phyloP scores from a whole-genome alignment of 2,329 filamentous ascomycete genomes.

The Gnomoniopsis smithogilvyi region DNA sequence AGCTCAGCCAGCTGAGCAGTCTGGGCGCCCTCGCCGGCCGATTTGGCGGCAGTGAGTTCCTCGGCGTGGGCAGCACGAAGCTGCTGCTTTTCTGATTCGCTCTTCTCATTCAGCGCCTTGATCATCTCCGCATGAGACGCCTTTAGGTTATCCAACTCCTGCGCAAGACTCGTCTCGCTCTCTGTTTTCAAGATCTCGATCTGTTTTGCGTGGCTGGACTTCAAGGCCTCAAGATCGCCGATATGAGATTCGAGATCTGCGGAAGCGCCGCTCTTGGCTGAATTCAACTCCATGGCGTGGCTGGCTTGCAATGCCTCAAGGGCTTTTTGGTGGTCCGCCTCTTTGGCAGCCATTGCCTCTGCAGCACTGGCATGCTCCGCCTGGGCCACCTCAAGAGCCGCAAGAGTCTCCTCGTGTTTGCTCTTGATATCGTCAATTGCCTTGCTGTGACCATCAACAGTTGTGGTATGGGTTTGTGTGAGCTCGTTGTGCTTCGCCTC shows the following conservation, averaged over 20 bases:
- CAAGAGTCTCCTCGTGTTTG: slow-evolving; percentile 41
- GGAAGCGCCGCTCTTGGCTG: slow-evolving; percentile 49
- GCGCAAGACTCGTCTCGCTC: slow-evolving; percentile 35
- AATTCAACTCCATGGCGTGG: slow-evolving; percentile 57
- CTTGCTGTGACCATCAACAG: slow-evolving; percentile 36
- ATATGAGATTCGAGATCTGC: slow-evolving; percentile 47
- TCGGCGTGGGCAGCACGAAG: slow-evolving; percentile 31
- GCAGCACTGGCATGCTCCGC: slow-evolving; percentile 42
- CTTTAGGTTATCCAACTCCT: slow-evolving; percentile 40
- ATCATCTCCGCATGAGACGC: slow-evolving; percentile 41
- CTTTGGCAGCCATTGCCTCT: slow-evolving; percentile 46
- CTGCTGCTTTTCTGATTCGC: slow-evolving; percentile 35
- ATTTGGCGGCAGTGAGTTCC: slow-evolving; percentile 26
- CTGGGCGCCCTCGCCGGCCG: slow-evolving; percentile 24
- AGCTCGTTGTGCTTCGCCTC: slow-evolving; percentile 55
- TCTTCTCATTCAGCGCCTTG: slow-evolving; percentile 39
- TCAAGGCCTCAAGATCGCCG: slow-evolving; percentile 50
- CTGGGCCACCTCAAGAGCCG: slow-evolving; percentile 41
- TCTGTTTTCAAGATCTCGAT: slow-evolving; percentile 42
- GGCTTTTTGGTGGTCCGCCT: slow-evolving; percentile 50
- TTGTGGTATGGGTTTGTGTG: slow-evolving; percentile 28
- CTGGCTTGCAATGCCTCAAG: slow-evolving; percentile 53
- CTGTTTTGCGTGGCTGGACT: slow-evolving; percentile 51
- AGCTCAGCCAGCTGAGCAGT: slow-evolving; percentile 24
- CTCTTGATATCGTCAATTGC: slow-evolving; percentile 41